A percentile compares a stretch with the other conserved stretches of the same genome.
Evolutionary conservation across 768 basidiomycete species (phyloP).

Genomic region (Tulasnella sp.): DNA sequence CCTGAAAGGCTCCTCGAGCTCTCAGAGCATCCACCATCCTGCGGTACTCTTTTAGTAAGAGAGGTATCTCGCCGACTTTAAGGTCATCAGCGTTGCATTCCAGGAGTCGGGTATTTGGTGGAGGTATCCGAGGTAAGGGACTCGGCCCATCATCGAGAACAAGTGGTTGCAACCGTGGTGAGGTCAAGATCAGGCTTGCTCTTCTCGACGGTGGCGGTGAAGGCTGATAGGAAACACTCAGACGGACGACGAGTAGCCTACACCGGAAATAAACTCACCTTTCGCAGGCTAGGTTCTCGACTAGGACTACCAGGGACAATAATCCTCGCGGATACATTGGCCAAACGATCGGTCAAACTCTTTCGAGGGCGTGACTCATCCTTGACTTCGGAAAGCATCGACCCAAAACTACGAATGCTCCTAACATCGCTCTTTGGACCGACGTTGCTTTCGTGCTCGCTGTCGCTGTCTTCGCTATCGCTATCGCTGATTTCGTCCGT

Average conservation of each 20-base stretch:
- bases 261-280: slow-evolving; percentile 13
- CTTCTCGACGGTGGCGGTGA: slow-evolving; percentile 33
- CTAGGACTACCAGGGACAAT: slow-evolving; percentile 22
- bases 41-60: slow-evolving; percentile 71
- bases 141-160: not conserved
- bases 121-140: slow-evolving; percentile 31
- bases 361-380: slow-evolving; percentile 35
- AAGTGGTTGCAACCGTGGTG: slow-evolving; percentile 6
- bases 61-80: slow-evolving; percentile 63
- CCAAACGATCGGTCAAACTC: slow-evolving; percentile 71
- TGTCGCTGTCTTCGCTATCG: slow-evolving; percentile 25
- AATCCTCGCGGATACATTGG: slow-evolving; percentile 54
- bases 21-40: slow-evolving; percentile 59
- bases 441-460: slow-evolving; percentile 30
- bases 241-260: slow-evolving; percentile 15
- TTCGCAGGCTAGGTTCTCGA: slow-evolving; percentile 5
- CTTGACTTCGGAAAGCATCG: slow-evolving; percentile 48
- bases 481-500: slow-evolving; percentile 20
- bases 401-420: slow-evolving; percentile 79
- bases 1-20: slow-evolving; percentile 42
- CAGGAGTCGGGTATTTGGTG: slow-evolving; percentile 58
- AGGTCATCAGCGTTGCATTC: slow-evolving; percentile 66
- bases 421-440: slow-evolving; percentile 40
- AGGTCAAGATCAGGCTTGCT: slow-evolving; percentile 6
- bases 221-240: slow-evolving; percentile 25